Base-by-base conservation (phyloP, 495 filamentous ascomycete species). In the Xylaria grammica region DNA sequence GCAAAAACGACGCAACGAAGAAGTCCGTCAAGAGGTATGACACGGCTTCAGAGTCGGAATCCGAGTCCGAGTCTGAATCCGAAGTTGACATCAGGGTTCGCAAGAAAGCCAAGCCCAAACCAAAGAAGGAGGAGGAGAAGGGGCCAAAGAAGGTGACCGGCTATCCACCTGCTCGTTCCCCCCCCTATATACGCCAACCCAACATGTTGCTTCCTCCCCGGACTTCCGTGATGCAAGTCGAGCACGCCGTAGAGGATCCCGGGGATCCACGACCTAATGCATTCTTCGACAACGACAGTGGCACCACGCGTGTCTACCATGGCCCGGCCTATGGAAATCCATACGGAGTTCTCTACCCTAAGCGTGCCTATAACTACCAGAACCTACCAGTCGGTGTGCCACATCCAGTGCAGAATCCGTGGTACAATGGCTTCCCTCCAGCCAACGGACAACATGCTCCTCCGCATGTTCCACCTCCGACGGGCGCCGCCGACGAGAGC, bases 261-360 rank as follows among this genome's bases (percentile, higher is more conserved):
- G 53, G 69, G 0, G 80, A 83, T 60, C 79, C 80, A 20, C 74
- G 72, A 1, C 82, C 82, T 20, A 85, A 85, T 64, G 78, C 82
- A 24, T 85, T 82, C 69, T 77, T 79, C 53, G 81, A 84, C 62
- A 59, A 68, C 24, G 66, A 72, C 13, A 73, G 69, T 30, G 74
- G 76, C 11, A 50, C 78, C 20, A 75, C 78, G 57, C 78, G 79
- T 3, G 78, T 84, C 48, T 85, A 83, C 55, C 81, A 85, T 60
- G 82, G 82, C 0, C 77, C 76, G 0, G 56, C 71, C 26, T 84
- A 80, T 60, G 82, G 82, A 49, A 81, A 80, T 66, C 75, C 76
- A 24, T 69, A 69, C 15, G 73, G 72, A 1, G 59, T 55, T 7
- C 53, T 75, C 50, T 70, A 78, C 70, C 71, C 73, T 15, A 50